Conservation (phyloP, 2,329 filamentous ascomycete genomes). For the Aureobasidium leucospermi region DNA sequence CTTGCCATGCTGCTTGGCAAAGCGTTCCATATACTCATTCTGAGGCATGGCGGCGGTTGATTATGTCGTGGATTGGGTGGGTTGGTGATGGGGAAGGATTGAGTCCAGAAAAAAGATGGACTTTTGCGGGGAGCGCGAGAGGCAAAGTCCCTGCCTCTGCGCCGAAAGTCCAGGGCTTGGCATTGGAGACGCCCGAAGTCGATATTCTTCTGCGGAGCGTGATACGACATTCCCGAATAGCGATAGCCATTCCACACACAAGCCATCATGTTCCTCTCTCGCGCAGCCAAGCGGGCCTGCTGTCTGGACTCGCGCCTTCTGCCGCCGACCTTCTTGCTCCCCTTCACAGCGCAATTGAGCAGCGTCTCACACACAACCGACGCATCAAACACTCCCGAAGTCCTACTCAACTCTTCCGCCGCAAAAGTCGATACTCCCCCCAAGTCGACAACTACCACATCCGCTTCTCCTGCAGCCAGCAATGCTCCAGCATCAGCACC, state of each 20-base stretch:
- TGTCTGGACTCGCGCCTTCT: slow-evolving; percentile 50
- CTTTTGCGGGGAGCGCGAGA: slow-evolving; percentile 3
- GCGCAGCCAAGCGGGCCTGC: slow-evolving; percentile 56
- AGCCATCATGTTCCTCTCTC: slow-evolving; percentile 34
- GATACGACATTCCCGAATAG: neutral
- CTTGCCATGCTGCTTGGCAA: slow-evolving; percentile 52
- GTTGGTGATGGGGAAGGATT: slow-evolving; percentile 2
- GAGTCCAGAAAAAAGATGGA: neutral
- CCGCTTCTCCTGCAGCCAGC: neutral
- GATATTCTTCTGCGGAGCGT: neutral
- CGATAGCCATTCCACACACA: neutral
- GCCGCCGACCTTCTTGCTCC: slow-evolving; percentile 46
- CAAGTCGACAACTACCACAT: neutral
- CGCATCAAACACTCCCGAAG: slow-evolving; percentile 26
- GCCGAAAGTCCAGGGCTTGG: neutral
- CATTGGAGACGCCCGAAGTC: neutral
- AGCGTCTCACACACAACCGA: slow-evolving; percentile 35
- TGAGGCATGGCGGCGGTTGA: slow-evolving; percentile 54
- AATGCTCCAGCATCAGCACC: slow-evolving; percentile 13
- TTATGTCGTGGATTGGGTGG: neutral
- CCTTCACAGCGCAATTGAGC: slow-evolving; percentile 41
- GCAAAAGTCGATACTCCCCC: slow-evolving; percentile 1
- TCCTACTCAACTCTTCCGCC: slow-evolving; percentile 8
- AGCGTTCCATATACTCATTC: slow-evolving; percentile 73
- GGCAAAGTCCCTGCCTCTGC: neutral